phyloP scores from a whole-genome alignment of 176 grass and related monocot genomes.

The Carex cristatella region DNA sequence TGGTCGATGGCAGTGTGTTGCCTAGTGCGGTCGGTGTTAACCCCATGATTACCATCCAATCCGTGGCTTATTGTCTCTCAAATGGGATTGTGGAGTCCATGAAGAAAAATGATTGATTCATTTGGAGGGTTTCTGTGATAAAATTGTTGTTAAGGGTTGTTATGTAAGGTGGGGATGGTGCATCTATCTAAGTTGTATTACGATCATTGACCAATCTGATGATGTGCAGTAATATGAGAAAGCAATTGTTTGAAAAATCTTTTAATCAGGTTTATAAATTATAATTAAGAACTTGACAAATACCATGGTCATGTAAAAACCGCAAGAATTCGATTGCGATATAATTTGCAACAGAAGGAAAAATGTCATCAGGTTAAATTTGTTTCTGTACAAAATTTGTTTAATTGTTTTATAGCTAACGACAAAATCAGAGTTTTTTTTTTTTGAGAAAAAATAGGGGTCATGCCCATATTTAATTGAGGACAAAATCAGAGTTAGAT shows the following conservation, averaged over 20 bases:
- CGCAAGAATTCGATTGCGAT: too few relatives aligned
- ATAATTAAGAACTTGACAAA: too few relatives aligned
- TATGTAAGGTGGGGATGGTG: not conserved
- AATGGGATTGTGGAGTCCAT: conserved; percentile 50
- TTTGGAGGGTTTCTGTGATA: not conserved
- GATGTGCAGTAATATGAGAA: not conserved
- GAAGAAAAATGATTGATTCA: conserved; percentile 17
- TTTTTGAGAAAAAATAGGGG: too few relatives aligned
- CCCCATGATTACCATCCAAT: conserved; percentile 91
- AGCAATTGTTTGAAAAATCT: not conserved
- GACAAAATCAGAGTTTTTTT: too few relatives aligned
- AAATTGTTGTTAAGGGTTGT: not conserved
- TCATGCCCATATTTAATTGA: too few relatives aligned
- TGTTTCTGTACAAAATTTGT: too few relatives aligned
- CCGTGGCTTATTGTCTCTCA: conserved; percentile 70
- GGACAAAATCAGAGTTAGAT: too few relatives aligned
- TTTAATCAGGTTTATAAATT: too few relatives aligned
- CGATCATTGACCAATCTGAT: not conserved
- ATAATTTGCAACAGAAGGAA: too few relatives aligned
- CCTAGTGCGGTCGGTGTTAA: conserved; percentile 68
- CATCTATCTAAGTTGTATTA: not conserved
- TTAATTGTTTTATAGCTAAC: too few relatives aligned
- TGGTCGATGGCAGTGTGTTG: conserved; percentile 73
- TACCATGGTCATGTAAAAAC: too few relatives aligned
- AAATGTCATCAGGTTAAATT: too few relatives aligned